Conservation (phyloP, 2,329 filamentous ascomycete genomes). For the Paecilomyces fulvus region DNA sequence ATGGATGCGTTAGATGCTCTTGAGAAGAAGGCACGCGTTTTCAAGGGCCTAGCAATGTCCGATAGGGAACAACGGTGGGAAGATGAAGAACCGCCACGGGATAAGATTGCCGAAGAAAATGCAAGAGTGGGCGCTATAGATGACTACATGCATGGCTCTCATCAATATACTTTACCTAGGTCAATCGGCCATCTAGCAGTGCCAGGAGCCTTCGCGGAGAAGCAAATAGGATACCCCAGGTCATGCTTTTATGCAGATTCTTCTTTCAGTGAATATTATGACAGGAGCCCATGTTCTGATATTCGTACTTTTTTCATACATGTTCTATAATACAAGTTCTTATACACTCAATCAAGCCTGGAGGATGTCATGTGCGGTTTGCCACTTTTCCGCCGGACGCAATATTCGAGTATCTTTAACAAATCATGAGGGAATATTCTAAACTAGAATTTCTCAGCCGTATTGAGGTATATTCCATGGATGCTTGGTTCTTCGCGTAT, state of each 20-base stretch:
- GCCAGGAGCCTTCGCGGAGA: too few species aligned
- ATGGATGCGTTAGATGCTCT: slow-evolving; percentile 37
- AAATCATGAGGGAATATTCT: neutral
- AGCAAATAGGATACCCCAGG: too few species aligned
- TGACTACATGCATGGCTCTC: slow-evolving; percentile 39
- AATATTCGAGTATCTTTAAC: neutral
- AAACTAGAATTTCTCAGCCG: slow-evolving; percentile 17
- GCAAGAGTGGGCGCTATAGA: slow-evolving; percentile 63
- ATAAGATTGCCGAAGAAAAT: slow-evolving; percentile 24
- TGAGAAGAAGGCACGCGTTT: slow-evolving; percentile 75
- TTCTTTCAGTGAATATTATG: neutral
- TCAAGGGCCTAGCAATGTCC: slow-evolving; percentile 79
- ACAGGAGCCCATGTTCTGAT: neutral
- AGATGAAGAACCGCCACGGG: slow-evolving; percentile 38
- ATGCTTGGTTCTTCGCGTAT: slow-evolving; percentile 61
- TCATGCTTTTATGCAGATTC: too few species aligned
- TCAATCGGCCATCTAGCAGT: too few species aligned
- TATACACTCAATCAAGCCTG: neutral
- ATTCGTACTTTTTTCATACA: neutral
- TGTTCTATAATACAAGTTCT: neutral
- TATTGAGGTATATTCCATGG: slow-evolving; percentile 71
- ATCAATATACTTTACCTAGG: too few species aligned
- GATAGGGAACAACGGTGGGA: slow-evolving; percentile 58
- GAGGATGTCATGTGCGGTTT: neutral
- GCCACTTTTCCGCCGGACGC: neutral